Evolutionary conservation across 2,329 filamentous ascomycete genomes (phyloP).

Genomic region (Clonostachys rosea): DNA sequence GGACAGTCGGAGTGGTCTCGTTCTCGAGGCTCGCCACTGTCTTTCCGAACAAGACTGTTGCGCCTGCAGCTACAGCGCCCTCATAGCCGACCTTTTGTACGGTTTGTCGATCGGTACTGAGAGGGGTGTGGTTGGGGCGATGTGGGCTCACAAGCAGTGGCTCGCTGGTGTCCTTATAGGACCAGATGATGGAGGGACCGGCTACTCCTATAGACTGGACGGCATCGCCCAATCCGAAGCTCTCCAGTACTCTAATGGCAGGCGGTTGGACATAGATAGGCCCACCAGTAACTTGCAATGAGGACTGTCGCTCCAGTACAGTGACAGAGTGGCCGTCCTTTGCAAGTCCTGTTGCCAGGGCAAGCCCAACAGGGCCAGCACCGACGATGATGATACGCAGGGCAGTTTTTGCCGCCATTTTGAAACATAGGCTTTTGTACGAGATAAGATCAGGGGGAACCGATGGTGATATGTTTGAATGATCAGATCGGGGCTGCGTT

Average conservation of each 20-base stretch:
- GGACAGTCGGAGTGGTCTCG: neutral
- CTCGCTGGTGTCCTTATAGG: neutral
- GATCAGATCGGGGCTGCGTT: too few relatives aligned
- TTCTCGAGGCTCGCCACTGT: neutral
- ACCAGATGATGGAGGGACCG: neutral
- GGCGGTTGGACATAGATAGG: neutral
- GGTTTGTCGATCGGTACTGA: neutral
- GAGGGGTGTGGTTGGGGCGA: neutral
- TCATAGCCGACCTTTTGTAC: neutral
- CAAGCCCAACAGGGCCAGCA: neutral
- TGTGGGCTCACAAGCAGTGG: neutral
- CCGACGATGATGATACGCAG: neutral
- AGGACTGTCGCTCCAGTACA: neutral
- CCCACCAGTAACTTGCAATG: neutral
- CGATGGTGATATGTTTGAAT: too few relatives aligned
- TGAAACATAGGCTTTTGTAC: too few relatives aligned
- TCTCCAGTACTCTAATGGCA: neutral
- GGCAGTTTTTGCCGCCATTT: too few relatives aligned
- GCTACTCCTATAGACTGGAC: neutral
- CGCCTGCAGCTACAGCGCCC: neutral
- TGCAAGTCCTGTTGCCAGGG: neutral
- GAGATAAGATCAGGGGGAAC: too few relatives aligned
- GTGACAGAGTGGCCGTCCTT: neutral
- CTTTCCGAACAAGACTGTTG: neutral
- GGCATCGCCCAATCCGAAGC: neutral